These are phyloP conservation scores for Diplotaxis tenuifolia DNA, from an alignment of 345 rosid species.

Conservation along the genomic window DNA sequence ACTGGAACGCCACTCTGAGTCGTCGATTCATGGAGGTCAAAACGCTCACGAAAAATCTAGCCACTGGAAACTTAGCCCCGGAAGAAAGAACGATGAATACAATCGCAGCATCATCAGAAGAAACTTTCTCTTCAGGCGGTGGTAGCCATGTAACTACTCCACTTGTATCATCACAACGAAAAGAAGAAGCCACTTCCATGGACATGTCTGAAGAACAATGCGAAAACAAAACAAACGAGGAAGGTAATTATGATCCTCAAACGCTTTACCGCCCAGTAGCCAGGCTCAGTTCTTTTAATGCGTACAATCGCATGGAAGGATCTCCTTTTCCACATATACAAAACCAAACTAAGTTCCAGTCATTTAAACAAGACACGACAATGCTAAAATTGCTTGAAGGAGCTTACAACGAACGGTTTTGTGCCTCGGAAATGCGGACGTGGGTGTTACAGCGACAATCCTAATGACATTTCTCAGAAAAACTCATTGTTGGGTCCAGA, in stretches of 20 bases:
- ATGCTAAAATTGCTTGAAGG: background rate
- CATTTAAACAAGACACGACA: background rate
- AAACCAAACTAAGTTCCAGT: background rate
- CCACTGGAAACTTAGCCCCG: background rate
- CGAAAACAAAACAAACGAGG: background rate
- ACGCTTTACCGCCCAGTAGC: background rate
- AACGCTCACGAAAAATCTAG: background rate
- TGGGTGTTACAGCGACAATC: background rate
- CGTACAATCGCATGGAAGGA: background rate
- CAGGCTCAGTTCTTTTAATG: background rate
- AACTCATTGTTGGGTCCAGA: background rate
- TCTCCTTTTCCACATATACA: background rate
- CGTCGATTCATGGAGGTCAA: background rate
- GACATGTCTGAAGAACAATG: background rate
- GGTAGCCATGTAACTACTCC: background rate
- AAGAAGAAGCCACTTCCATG: background rate
- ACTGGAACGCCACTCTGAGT: background rate
- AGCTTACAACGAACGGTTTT: background rate
- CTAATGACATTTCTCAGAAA: background rate
- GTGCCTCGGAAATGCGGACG: background rate
- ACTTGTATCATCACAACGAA: background rate
- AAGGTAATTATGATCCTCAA: background rate
- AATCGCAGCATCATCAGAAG: background rate
- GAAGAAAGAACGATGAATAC: background rate
- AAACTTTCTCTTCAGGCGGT: background rate